Percentiles rank a stretch among this genome's conserved stretches.
phyloP scores from a whole-genome alignment of 768 basidiomycete species.

The Cubamyces lactineus region DNA sequence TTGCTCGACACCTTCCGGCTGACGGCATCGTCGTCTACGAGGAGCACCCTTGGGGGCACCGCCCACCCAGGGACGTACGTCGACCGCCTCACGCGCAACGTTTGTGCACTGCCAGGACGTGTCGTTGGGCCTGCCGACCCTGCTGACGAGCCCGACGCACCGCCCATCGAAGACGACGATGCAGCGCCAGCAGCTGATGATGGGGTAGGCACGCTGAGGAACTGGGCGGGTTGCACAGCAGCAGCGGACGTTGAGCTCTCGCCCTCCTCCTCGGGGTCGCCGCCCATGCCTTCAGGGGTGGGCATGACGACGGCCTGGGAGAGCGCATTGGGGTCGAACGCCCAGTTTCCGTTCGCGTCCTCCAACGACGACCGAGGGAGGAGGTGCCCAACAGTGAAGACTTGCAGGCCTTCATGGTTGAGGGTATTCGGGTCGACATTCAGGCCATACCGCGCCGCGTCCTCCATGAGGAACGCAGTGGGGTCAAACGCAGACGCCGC shows the following conservation, averaged over 20 bases:
- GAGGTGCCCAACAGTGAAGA: conserved; percentile 80
- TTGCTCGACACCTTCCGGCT: conserved; percentile 87
- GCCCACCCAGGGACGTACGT: conserved; percentile 91
- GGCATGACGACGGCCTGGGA: conserved; percentile 33
- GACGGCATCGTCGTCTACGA: conserved; percentile 96
- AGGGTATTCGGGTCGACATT: conserved; percentile 25
- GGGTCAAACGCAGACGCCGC: conserved; percentile 20
- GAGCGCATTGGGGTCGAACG: conserved; percentile 49
- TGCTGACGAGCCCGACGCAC: not conserved
- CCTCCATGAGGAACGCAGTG: conserved; percentile 25
- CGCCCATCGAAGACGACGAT: conserved; percentile 29
- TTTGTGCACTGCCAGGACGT: conserved; percentile 40
- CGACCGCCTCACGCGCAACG: conserved; percentile 69
- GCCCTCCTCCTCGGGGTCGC: conserved; percentile 34
- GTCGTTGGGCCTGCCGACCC: not conserved
- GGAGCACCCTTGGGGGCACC: conserved; percentile 84
- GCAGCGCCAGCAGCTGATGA: conserved; percentile 11
- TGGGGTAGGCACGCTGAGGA: conserved; percentile 28
- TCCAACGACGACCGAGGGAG: conserved; percentile 58
- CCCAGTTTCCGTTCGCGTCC: conserved; percentile 64
- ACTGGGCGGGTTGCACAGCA: conserved; percentile 14
- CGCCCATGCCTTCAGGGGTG: conserved; percentile 35
- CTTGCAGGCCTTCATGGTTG: conserved; percentile 69
- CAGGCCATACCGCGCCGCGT: conserved; percentile 30
- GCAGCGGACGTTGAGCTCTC: conserved; percentile 25